Evolutionary conservation across 768 basidiomycete genomes (phyloP).

Genomic region (Amanita polypyramis): DNA sequence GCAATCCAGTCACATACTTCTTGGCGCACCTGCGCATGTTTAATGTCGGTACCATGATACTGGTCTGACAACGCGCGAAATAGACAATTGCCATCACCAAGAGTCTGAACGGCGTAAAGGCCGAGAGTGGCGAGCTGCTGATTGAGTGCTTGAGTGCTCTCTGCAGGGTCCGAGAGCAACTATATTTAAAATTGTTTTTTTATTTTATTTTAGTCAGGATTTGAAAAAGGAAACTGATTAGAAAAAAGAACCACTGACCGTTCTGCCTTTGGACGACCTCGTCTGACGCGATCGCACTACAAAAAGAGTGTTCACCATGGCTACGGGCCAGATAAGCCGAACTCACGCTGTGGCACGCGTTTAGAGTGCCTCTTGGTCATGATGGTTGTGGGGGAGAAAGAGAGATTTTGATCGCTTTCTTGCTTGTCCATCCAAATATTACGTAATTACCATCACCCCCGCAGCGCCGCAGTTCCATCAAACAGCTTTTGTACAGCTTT

Average conservation of each 20-base stretch:
- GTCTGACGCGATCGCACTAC: slow-evolving; percentile 29
- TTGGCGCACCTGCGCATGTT: slow-evolving; percentile 57
- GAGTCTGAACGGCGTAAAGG: slow-evolving; percentile 77
- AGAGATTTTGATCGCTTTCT: slow-evolving; percentile 4
- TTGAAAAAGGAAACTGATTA: slow-evolving; percentile 6
- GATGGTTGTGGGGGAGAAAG: slow-evolving; percentile 8
- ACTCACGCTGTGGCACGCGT: slow-evolving; percentile 7
- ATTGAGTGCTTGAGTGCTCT: slow-evolving; percentile 56
- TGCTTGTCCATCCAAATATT: neutral
- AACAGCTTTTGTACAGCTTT: slow-evolving; percentile 6
- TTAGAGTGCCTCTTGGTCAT: slow-evolving; percentile 7
- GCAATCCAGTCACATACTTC: slow-evolving; percentile 82
- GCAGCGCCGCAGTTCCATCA: neutral
- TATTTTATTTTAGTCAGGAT: slow-evolving; percentile 6
- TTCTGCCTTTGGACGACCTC: slow-evolving; percentile 28
- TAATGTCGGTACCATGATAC: slow-evolving; percentile 62
- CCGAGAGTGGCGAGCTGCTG: slow-evolving; percentile 70
- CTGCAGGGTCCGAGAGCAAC: slow-evolving; percentile 47
- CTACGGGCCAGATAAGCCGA: neutral
- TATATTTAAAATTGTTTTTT: slow-evolving; percentile 12
- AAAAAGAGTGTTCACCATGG: neutral
- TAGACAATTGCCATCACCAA: slow-evolving; percentile 90
- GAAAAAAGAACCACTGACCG: slow-evolving; percentile 10
- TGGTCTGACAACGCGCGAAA: slow-evolving; percentile 89
- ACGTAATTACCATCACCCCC: slow-evolving; percentile 1